Evolutionary conservation across 2,329 filamentous ascomycete genomes (phyloP).

Genomic region (Colletotrichum melonis): DNA sequence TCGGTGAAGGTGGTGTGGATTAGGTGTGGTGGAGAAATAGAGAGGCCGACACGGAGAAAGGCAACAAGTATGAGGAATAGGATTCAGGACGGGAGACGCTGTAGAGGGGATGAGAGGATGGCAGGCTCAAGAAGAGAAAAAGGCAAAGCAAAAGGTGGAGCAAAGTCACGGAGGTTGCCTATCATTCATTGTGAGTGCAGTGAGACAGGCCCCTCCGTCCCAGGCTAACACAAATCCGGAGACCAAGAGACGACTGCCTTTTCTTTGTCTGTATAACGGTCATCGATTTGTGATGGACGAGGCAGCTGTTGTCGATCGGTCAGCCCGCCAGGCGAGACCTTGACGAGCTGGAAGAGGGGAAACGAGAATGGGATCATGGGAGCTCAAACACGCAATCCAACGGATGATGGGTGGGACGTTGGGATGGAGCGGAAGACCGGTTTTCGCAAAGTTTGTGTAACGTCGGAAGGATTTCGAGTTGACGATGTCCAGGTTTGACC

Average conservation of each 20-base stretch:
- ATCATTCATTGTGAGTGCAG: not conserved
- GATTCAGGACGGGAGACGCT: too few species aligned
- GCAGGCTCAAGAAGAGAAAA: not conserved
- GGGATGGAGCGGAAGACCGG: not conserved
- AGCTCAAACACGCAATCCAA: not conserved
- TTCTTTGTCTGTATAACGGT: slow-evolving; percentile 32
- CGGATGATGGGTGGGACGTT: not conserved
- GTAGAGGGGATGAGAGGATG: not conserved
- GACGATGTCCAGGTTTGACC: slow-evolving; percentile 13
- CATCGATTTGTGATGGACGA: slow-evolving; percentile 13
- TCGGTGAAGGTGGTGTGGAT: not conserved
- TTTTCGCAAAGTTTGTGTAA: not conserved
- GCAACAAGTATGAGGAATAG: not conserved
- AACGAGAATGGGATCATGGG: not conserved
- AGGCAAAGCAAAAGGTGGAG: not conserved
- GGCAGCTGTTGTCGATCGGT: not conserved
- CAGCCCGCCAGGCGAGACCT: not conserved
- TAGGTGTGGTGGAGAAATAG: not conserved
- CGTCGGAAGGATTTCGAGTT: not conserved
- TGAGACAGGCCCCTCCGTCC: not conserved
- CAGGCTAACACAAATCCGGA: slow-evolving; percentile 21
- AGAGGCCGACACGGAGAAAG: not conserved
- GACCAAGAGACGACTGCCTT: not conserved
- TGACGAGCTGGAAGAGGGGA: not conserved
- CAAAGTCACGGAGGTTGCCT: not conserved